phyloP scores from a whole-genome alignment of 2,329 filamentous ascomycete genomes.

The Exophiala oligosperma region DNA sequence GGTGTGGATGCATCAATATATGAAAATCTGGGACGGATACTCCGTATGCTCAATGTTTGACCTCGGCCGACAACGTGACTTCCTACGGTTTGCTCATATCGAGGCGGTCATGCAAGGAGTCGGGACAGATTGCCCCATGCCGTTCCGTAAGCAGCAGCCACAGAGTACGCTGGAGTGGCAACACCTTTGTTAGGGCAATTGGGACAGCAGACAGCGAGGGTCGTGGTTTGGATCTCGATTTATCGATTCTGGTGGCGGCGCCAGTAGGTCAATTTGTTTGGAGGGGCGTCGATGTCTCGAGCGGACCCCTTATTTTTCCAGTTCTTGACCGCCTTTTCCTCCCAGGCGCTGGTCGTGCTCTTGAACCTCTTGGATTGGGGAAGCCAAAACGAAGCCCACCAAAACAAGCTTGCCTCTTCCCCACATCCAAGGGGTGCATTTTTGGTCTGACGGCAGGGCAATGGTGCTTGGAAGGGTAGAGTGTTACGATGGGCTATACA shows the following conservation, averaged over 20 bases:
- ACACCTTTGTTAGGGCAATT: too few species aligned
- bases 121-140: too few species aligned
- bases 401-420: conserved; percentile 11
- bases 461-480: not conserved
- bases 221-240: conserved; percentile 1
- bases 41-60: too few species aligned
- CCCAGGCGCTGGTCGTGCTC: not conserved
- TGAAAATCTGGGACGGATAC: too few species aligned
- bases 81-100: too few species aligned
- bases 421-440: conserved; percentile 5
- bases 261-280: not conserved
- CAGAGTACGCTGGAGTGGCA: not conserved
- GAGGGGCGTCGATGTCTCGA: conserved; percentile 1
- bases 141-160: not conserved
- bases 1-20: too few species aligned
- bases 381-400: conserved; percentile 3
- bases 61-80: too few species aligned
- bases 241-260: not conserved
- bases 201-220: too few species aligned
- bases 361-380: conserved; percentile 13
- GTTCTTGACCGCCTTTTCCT: conserved; percentile 21
- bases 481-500: not conserved
- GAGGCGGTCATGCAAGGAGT: too few species aligned
- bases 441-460: conserved; percentile 13
- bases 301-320: conserved; percentile 9